Base-by-base conservation (phyloP, 2,329 filamentous ascomycete species). In the Colletotrichum musae region DNA sequence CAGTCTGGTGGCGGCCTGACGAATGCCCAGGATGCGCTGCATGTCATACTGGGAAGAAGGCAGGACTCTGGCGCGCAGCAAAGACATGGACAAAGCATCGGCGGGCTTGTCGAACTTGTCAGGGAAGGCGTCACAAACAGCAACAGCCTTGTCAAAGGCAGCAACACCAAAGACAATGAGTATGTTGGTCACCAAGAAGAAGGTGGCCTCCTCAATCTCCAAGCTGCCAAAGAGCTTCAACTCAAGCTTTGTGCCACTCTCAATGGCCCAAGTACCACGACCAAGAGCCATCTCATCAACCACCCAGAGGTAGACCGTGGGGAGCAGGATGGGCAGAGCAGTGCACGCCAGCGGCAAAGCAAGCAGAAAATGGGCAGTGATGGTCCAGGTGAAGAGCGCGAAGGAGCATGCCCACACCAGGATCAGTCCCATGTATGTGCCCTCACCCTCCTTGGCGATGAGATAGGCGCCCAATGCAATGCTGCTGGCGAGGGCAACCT, bases 141-240 rank as follows among this genome's bases (percentile, higher is more conserved):
- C 89, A 43, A 93, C 75, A 4, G 89, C 89, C 74, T 93, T 89
- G 77, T 94, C 92, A 72, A 93, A 91, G 0, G 91, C 89, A 1
- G 90, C 81, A 26, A 92, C 81, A 1, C 92, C 92, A 75, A 91
- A 90, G 0, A 93, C 90, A 64, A 94, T 89, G 21, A 94, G 79
- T 0, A 82, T 82, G 75, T 94, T 94, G 2, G 91, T 93, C 4
- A 87, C 79, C 4, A 94, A 81, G 78, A 94, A 94, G 82, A 94
- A 94, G 7, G 92, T 73, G 0, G 91, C 92, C 76, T 94, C 92
- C 79, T 94, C 92, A 21, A 94, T 83, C 58, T 94, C 92, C 36
- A 94, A 78, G 6, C 86, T 86, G 2, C 87, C 85, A 86, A 90
- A 93, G 0, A 94, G 72, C 56, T 89, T 84, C 47, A 88, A 75